Conservation (phyloP, 495 filamentous ascomycete species). For the Aspergillus mulundensis region DNA sequence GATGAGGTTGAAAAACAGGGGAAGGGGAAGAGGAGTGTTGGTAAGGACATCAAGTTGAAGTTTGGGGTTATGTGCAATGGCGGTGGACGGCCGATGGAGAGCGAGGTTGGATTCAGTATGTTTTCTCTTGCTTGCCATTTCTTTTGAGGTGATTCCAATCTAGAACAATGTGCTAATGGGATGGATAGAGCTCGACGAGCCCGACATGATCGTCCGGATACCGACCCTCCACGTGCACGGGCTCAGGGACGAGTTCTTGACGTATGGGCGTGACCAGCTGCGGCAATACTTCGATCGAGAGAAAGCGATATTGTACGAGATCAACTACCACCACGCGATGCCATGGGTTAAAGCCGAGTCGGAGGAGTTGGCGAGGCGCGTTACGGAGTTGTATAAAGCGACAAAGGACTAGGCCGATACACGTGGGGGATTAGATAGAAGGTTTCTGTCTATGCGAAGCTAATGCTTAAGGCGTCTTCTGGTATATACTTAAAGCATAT, state of each 20-base stretch:
- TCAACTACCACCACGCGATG: conserved; percentile 23
- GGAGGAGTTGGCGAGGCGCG: conserved; percentile 10
- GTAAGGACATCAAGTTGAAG: background rate
- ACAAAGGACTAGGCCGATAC: background rate
- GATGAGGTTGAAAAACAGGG: background rate
- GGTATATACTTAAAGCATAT: too few relatives aligned
- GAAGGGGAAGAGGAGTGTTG: background rate
- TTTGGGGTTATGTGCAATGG: conserved; percentile 39
- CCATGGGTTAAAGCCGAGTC: conserved; percentile 16
- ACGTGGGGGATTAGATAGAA: background rate
- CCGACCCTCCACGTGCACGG: conserved; percentile 65
- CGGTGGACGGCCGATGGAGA: conserved; percentile 20
- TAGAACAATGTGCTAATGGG: background rate
- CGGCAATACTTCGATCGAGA: conserved; percentile 45
- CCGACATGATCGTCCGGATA: conserved; percentile 18
- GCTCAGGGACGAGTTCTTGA: conserved; percentile 48
- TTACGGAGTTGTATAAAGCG: conserved; percentile 11
- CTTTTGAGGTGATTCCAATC: too few relatives aligned
- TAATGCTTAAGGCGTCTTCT: too few relatives aligned
- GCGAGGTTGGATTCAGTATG: conserved; percentile 17
- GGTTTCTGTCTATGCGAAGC: background rate
- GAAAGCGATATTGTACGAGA: conserved; percentile 46
- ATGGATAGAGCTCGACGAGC: background rate
- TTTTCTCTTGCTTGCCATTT: too few relatives aligned
- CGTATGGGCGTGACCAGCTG: conserved; percentile 47